These are phyloP conservation scores for Symbiodinium pilosum DNA, from an alignment of 73 alveolate species.

Conservation along the genomic window DNA sequence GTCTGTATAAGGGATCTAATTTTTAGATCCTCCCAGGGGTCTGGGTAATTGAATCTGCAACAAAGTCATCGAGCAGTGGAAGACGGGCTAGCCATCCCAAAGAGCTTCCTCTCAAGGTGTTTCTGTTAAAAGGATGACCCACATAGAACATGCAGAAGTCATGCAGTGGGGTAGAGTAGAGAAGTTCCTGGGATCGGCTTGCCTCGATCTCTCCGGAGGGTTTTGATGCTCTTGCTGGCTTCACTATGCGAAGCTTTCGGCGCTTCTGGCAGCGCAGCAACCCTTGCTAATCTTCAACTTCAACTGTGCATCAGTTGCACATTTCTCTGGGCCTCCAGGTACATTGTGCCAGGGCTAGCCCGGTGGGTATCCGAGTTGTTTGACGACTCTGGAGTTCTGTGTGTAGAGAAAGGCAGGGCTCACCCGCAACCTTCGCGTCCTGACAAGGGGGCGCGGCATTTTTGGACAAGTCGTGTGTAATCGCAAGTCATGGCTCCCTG, in stretches of 20 bases:
- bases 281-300: not conserved
- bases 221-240: not conserved
- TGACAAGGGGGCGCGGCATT: slow-evolving; percentile 12
- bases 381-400: not conserved
- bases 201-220: not conserved
- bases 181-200: not conserved
- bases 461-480: too few species aligned
- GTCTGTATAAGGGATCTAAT: too few species aligned
- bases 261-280: not conserved
- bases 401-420: not conserved
- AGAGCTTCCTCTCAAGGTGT: too few species aligned
- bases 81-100: too few species aligned
- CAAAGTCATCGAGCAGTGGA: too few species aligned
- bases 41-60: too few species aligned
- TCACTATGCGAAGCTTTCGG: not conserved
- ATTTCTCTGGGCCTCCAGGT: not conserved
- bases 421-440: not conserved
- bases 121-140: too few species aligned
- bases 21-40: too few species aligned
- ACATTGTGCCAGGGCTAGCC: not conserved
- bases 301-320: slow-evolving; percentile 13
- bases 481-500: too few species aligned
- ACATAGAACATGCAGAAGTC: too few species aligned
- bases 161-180: not conserved
- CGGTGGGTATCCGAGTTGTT: not conserved